A percentile compares a stretch with the other conserved stretches of the same genome.
Conservation (phyloP, 2,329 filamentous ascomycete genomes). For the Fusarium nurragi region DNA sequence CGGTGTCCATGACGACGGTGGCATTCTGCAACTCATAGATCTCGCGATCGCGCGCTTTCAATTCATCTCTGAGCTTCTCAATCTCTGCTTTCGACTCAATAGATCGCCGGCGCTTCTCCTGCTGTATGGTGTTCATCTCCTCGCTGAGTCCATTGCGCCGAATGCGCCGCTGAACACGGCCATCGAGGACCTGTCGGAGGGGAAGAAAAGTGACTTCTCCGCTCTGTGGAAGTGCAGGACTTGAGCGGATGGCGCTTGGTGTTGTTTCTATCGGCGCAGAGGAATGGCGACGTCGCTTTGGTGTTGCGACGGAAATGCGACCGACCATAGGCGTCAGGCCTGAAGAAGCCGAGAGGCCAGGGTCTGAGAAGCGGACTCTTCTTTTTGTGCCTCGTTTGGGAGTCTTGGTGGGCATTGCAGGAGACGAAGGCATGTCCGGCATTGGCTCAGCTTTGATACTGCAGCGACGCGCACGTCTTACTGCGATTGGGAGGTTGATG, state of each 20-base stretch:
- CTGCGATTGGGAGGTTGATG: conserved; percentile 62
- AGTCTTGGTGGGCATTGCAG: conserved; percentile 41
- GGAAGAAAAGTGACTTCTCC: conserved; percentile 54
- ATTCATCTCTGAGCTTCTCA: conserved; percentile 57
- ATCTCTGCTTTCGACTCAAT: conserved; percentile 57
- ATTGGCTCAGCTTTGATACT: conserved; percentile 46
- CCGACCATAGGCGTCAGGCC: conserved; percentile 68
- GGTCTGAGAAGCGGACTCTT: conserved; percentile 68
- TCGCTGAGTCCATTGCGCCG: conserved; percentile 66
- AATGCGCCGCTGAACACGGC: conserved; percentile 65
- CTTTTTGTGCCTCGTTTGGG: conserved; percentile 52
- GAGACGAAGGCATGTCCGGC: conserved; percentile 21
- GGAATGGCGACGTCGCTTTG: conserved; percentile 56
- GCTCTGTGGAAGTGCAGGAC: conserved; percentile 43
- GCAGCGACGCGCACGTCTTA: conserved; percentile 63
- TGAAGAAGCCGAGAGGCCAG: conserved; percentile 56
- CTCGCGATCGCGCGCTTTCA: conserved; percentile 62
- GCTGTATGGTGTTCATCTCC: conserved; percentile 64
- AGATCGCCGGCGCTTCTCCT: conserved; percentile 55
- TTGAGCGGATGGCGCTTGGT: conserved; percentile 28
- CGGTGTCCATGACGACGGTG: conserved; percentile 60
- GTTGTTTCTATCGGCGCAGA: conserved; percentile 52
- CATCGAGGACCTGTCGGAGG: conserved; percentile 65
- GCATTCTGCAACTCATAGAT: conserved; percentile 63
- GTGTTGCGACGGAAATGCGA: conserved; percentile 57